Base-by-base conservation (phyloP, 805 yeast species). In the Yueomyces sinensis region DNA sequence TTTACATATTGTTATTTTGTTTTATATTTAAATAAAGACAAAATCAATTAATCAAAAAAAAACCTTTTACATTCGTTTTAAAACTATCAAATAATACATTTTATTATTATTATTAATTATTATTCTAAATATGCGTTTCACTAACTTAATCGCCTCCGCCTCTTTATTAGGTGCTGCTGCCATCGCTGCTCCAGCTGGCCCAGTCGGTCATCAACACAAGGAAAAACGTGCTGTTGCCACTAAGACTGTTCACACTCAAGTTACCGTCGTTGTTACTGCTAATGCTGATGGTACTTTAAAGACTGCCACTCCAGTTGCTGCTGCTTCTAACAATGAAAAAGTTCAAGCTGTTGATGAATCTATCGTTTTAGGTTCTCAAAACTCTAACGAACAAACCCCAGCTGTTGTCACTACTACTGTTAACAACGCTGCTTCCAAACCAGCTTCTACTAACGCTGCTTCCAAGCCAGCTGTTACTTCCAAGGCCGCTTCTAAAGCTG, bases 181-280 rank as follows among this genome's bases (percentile, higher is more conserved):
- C 33, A 40, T 67, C 29, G 79, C 82, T 41, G 72, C 70, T 36
- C 83, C 84, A 39, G 79, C 72, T 46, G 70, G 65, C 43, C 28
- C 13, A 25, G 14, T 5, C 28, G n/a, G n/a, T n/a, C 84, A 79
- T 59, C 74, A 72, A 53, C 51, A 48, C 34, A 43, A 44, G 27
- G 42, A 46, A 29, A 73, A 68, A 52, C 74, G 76, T 63, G 74
- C 63, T 47, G 63, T 62, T 36, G 72, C 65, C 37, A 64, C 72
- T 37, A 69, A 67, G 32, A 56, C 66, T 37, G 75, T 71, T 35
- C 66, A 71, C 30, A 69, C 63, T 29, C 61, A 47, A 30, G 61
- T 52, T 30, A 50, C 57, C 36, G 61, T 59, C n/a, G 32, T 32
- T 32, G 38, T 38, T 25, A 23, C 39, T 33, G 30, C 46, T 34